A percentile compares a stretch with the other conserved stretches of the same genome.
Evolutionary conservation across 371 early-diverging fungal species (phyloP).

Genomic region (Dichotomocladium elegans): DNA sequence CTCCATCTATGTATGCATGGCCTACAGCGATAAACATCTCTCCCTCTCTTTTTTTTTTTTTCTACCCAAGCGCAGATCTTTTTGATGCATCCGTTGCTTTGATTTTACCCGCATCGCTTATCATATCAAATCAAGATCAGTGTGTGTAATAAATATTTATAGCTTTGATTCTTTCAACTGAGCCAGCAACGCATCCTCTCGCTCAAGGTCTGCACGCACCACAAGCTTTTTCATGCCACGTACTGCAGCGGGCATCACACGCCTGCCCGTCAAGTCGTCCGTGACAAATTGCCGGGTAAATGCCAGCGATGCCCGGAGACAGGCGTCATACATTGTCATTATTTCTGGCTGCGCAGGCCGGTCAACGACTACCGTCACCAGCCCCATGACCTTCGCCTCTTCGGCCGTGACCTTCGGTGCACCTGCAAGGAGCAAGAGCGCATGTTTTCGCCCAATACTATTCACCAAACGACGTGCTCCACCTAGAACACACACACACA

Average conservation of each 20-base stretch:
- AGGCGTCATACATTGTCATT: slow-evolving; percentile 14
- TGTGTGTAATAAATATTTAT: background rate
- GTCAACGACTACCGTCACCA: slow-evolving; percentile 33
- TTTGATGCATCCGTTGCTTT: no score
- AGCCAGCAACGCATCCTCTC: slow-evolving; percentile 31
- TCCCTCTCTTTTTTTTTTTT: no score
- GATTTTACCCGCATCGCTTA: no score
- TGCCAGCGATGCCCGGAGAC: slow-evolving; percentile 20
- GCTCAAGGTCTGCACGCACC: slow-evolving; percentile 15
- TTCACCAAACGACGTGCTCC: slow-evolving; percentile 51
- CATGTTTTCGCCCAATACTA: slow-evolving; percentile 50
- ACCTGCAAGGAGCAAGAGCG: slow-evolving; percentile 47
- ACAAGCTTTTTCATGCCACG: slow-evolving; percentile 47
- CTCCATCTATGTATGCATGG: no score
- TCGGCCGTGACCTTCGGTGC: slow-evolving; percentile 35
- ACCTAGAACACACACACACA: slow-evolving; percentile 3
- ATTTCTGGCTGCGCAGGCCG: background rate
- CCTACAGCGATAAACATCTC: no score
- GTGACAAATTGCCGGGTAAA: slow-evolving; percentile 17
- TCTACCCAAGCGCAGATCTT: no score
- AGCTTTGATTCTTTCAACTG: slow-evolving; percentile 6
- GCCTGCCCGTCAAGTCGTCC: slow-evolving; percentile 7
- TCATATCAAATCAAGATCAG: slow-evolving; percentile 4
- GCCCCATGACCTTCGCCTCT: slow-evolving; percentile 29
- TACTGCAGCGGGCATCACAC: slow-evolving; percentile 33